Base-by-base conservation (phyloP, 148 eudicot genomes). In the Vaccinium myrtillus region DNA sequence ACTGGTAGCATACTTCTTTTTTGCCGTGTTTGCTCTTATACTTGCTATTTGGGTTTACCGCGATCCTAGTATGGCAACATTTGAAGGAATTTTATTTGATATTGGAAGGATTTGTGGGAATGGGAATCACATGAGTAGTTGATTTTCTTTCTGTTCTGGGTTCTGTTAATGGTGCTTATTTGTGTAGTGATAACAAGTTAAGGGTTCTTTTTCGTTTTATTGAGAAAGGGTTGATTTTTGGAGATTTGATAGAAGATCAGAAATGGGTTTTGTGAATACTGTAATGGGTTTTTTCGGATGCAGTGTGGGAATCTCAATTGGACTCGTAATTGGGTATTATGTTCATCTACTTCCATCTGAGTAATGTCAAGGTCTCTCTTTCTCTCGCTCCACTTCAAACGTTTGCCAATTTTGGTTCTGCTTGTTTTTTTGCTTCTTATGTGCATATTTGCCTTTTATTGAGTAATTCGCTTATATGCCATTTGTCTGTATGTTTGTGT, bases 311-410 rank as follows among this genome's bases (percentile, higher is more conserved):
- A 89, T 90, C 50, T 71, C 86, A 43, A 25, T 94, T 86, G 98
- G 98, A 46, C 89, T 96, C 84, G 90, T 91, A 18, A 88, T 94
- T 81, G 98, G 98, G 55, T 96, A 96, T 81, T 96, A 86, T 93
- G 79, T 96, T 96, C 91, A 88, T 96, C 92, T 94, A 88, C 91
- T 75, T 89, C 78, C 94, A 91, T 78, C 82, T 96, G 15, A 85
- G 86, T 86, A 92, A 96, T 89, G 98, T 96, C 78, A 84, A 93
- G 98, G 98, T 95, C 80, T 49, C 81, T 51, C 77, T 85, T 85
- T 65, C 51, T 82, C 46, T 85, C 50, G 25, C 83, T 39, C 76
- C 39, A 12, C 27, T 25, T 32, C 25, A 46, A 55, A 48, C 55
- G 19, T 54, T 70, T 16, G 58, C 21, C 43, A 21, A 25, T 49